These are phyloP conservation scores for Aspergillus sojae DNA, from an alignment of 2,329 filamentous ascomycete species.

Conservation along the genomic window DNA sequence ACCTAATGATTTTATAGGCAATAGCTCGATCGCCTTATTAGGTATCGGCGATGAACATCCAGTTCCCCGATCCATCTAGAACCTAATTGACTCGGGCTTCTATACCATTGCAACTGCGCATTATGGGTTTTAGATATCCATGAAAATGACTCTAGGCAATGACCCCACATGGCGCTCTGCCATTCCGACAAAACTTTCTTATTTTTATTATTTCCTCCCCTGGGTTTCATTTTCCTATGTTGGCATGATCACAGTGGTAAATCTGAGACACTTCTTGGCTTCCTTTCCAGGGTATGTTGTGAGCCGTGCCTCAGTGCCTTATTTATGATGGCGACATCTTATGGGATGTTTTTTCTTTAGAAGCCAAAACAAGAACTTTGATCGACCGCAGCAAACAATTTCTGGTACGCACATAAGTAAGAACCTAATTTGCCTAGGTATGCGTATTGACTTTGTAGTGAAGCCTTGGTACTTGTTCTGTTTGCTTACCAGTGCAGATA, in stretches of 20 bases:
- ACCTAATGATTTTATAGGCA: neutral
- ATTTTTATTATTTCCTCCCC: no score
- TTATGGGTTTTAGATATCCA: neutral
- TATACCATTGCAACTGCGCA: neutral
- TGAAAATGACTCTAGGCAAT: neutral
- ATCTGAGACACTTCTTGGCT: neutral
- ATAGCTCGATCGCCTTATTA: neutral
- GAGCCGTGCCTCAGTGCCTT: neutral
- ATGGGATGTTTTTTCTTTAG: neutral
- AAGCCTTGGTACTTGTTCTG: neutral
- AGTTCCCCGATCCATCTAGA: constrained; percentile 1
- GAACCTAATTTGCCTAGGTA: neutral
- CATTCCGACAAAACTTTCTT: neutral
- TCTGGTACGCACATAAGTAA: neutral
- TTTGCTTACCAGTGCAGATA: neutral
- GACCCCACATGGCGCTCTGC: neutral
- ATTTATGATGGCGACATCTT: neutral
- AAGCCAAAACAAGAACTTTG: no score
- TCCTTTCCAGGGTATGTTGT: neutral
- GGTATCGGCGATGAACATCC: neutral
- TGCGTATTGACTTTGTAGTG: neutral
- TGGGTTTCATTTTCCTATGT: neutral
- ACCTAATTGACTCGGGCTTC: neutral
- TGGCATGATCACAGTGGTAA: neutral
- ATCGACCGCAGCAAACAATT: neutral